Evolutionary conservation across 176 grass and related monocot genomes (phyloP).

Genomic region (Oryza longistaminata): DNA sequence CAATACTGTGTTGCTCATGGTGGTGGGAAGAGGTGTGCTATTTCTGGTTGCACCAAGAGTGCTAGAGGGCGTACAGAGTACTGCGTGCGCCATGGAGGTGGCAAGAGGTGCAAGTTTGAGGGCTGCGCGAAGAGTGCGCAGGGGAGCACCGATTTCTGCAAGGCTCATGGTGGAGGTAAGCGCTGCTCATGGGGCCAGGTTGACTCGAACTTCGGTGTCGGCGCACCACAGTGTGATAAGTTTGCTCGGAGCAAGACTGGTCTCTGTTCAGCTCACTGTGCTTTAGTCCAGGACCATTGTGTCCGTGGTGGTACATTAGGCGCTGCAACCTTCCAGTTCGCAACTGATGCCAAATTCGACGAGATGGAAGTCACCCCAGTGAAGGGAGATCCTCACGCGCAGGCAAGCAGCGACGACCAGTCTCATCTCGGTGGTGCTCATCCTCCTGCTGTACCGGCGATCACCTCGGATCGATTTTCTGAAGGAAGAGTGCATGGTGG

Average conservation of each 20-base stretch:
- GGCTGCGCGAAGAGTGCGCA: conserved; percentile 78
- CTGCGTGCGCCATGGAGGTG: conserved; percentile 93
- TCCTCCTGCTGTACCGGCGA: not conserved
- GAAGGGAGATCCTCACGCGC: conserved; percentile 31
- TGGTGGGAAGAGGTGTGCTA: conserved; percentile 82
- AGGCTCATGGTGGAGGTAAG: conserved; percentile 82
- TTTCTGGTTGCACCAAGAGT: conserved; percentile 70
- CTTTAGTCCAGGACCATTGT: conserved; percentile 73
- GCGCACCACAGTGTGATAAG: conserved; percentile 54
- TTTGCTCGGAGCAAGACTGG: conserved; percentile 68
- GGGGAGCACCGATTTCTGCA: conserved; percentile 84
- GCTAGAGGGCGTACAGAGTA: conserved; percentile 84
- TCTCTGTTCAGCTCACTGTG: conserved; percentile 61
- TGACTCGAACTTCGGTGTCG: conserved; percentile 27
- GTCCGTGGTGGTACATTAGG: conserved; percentile 73
- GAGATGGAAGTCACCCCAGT: conserved; percentile 38
- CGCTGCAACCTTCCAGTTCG: conserved; percentile 9
- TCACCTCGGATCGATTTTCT: conserved; percentile 36
- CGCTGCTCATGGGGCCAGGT: conserved; percentile 58
- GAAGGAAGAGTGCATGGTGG: conserved; percentile 95
- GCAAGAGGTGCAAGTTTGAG: conserved; percentile 63
- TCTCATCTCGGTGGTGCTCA: not conserved
- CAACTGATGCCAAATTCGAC: not conserved
- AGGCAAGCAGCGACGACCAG: not conserved
- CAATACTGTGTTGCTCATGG: conserved; percentile 85